Conservation (phyloP, 345 rosid genomes). For the Salix purpurea region DNA sequence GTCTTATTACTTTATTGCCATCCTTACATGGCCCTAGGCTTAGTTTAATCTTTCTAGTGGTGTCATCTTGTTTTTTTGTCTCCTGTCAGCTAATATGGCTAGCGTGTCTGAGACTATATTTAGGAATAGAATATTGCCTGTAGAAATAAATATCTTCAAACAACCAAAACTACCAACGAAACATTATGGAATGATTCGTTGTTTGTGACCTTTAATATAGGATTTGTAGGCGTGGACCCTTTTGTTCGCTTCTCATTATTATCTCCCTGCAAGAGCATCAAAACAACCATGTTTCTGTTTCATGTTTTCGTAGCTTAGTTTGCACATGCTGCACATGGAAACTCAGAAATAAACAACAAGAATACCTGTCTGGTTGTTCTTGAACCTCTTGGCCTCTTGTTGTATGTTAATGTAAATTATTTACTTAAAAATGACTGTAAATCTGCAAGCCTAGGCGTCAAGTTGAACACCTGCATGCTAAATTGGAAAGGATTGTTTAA, state of each 20-base stretch:
- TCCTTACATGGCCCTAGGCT: background rate
- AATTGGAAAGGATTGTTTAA: background rate
- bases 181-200: background rate
- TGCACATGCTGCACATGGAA: slow-evolving; percentile 30
- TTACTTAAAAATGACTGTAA: background rate
- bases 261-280: background rate
- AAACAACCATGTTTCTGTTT: background rate
- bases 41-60: background rate
- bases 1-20: background rate
- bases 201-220: background rate
- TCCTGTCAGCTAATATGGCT: background rate
- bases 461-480: background rate
- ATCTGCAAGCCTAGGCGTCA: background rate
- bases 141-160: background rate
- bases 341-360: slow-evolving; percentile 1
- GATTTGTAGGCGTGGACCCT: background rate
- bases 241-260: slow-evolving; percentile 3
- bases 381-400: background rate
- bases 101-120: background rate
- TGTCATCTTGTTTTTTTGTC: background rate
- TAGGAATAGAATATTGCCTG: background rate
- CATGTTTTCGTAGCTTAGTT: background rate
- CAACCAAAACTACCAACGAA: background rate
- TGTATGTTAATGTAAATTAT: background rate
- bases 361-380: background rate